Conservation (phyloP, 257 asterid species). For the Plectranthus barbatus region DNA sequence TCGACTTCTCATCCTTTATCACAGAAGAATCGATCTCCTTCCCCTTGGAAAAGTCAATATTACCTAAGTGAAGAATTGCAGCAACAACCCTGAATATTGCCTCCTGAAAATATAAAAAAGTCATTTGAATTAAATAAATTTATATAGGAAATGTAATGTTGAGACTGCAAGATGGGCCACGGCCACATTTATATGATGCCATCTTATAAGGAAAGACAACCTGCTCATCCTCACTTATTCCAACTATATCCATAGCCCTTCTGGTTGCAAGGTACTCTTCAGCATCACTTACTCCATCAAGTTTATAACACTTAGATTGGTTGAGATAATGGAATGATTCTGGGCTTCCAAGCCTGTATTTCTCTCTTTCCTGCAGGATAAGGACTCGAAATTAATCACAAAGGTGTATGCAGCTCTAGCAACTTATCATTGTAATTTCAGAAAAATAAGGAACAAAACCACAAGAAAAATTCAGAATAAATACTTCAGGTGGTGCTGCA, state of each 20-base stretch:
- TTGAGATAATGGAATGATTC: conserved; percentile 82
- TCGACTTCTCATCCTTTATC: conserved; percentile 81
- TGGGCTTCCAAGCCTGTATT: conserved; percentile 63
- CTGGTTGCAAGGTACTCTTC: conserved; percentile 90
- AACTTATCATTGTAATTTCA: not conserved
- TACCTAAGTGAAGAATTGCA: conserved; percentile 93
- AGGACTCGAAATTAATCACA: conserved; percentile 13
- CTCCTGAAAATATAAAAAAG: conserved; percentile 45
- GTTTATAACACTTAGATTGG: conserved; percentile 78
- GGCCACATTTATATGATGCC: conserved; percentile 3
- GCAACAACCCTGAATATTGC: conserved; percentile 95
- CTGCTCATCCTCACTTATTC: conserved; percentile 96
- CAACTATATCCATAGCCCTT: conserved; percentile 99
- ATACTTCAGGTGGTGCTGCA: conserved; percentile 91
- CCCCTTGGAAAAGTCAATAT: conserved; percentile 90
- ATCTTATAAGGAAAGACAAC: conserved; percentile 31
- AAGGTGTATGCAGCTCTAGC: conserved; percentile 6
- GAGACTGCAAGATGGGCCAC: conserved; percentile 9
- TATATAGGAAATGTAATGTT: not conserved
- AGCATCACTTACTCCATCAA: conserved; percentile 84
- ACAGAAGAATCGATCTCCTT: conserved; percentile 92
- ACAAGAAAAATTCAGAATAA: conserved; percentile 8
- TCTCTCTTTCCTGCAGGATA: conserved; percentile 68
- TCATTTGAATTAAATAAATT: conserved; percentile 8
- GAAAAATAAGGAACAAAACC: not conserved